Conservation (phyloP, 2,329 filamentous ascomycete species). For the Gnomoniopsis smithogilvyi region DNA sequence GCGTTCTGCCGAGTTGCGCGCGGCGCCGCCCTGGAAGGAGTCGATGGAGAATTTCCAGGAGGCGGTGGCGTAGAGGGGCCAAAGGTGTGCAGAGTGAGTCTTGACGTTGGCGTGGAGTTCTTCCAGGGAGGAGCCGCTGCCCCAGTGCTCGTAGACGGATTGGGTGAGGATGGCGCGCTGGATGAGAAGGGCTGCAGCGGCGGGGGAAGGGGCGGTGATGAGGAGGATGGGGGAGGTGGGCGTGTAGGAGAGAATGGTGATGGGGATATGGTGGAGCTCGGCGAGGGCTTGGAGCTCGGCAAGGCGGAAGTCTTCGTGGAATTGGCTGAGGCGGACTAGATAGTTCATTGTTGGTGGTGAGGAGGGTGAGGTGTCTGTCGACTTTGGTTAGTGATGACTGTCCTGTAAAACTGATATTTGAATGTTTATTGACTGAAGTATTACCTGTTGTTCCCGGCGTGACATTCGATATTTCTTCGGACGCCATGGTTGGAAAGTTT, state of each 20-base stretch:
- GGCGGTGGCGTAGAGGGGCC: constrained; percentile 59
- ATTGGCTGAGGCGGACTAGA: constrained; percentile 84
- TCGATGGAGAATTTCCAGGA: constrained; percentile 87
- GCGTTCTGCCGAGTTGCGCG: constrained; percentile 61
- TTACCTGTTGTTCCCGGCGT: no score
- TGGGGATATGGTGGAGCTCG: constrained; percentile 58
- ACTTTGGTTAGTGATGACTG: background rate
- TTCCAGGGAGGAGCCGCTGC: constrained; percentile 62
- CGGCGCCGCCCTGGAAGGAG: constrained; percentile 63
- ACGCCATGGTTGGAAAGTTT: background rate
- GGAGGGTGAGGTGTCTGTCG: background rate
- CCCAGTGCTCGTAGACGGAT: constrained; percentile 89
- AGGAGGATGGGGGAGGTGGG: constrained; percentile 83
- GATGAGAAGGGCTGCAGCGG: constrained; percentile 65
- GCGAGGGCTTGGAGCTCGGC: constrained; percentile 83
- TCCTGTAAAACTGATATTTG: no score
- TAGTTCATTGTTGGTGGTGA: constrained; percentile 58
- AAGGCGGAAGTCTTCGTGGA: constrained; percentile 85
- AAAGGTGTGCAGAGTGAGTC: constrained; percentile 56
- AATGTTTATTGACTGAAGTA: no score
- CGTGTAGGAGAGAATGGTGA: constrained; percentile 74
- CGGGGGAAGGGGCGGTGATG: constrained; percentile 60
- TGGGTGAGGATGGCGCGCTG: constrained; percentile 77
- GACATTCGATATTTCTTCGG: background rate
- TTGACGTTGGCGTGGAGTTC: constrained; percentile 66